A percentile compares a stretch with the other conserved stretches of the same genome.
phyloP scores from a whole-genome alignment of 2,329 filamentous ascomycete species.

The Colletotrichum salicis region DNA sequence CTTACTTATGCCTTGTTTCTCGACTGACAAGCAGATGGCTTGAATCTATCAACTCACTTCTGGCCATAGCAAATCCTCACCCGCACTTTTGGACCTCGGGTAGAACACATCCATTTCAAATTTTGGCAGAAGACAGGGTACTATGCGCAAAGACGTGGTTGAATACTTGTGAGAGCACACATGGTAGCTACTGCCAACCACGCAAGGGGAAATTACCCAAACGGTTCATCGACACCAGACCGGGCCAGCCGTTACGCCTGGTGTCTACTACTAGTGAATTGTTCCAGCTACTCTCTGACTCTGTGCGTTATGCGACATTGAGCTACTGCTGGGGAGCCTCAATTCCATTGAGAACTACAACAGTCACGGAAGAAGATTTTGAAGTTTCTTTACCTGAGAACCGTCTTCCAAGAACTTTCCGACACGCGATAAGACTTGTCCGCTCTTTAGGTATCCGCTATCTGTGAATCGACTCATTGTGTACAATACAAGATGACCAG shows the following conservation, averaged over 20 bases:
- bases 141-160: no score
- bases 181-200: no score
- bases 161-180: no score
- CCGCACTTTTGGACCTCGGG: no score
- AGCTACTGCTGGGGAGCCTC: slow-evolving; percentile 12
- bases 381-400: background rate
- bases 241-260: background rate
- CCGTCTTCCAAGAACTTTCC: background rate
- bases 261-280: background rate
- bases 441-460: background rate
- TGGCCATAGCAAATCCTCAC: no score
- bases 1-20: no score
- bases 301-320: background rate
- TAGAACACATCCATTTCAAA: no score
- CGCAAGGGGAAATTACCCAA: no score
- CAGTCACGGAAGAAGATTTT: background rate
- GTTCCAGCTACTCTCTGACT: background rate
- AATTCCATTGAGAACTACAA: background rate
- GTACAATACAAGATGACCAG: slow-evolving; percentile 15
- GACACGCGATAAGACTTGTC: background rate
- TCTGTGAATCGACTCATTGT: slow-evolving; percentile 14
- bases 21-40: no score
- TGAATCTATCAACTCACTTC: no score
- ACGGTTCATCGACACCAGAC: background rate
- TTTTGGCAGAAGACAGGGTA: no score